phyloP scores from a whole-genome alignment of 148 eudicot species.

The Beta vulgaris region DNA sequence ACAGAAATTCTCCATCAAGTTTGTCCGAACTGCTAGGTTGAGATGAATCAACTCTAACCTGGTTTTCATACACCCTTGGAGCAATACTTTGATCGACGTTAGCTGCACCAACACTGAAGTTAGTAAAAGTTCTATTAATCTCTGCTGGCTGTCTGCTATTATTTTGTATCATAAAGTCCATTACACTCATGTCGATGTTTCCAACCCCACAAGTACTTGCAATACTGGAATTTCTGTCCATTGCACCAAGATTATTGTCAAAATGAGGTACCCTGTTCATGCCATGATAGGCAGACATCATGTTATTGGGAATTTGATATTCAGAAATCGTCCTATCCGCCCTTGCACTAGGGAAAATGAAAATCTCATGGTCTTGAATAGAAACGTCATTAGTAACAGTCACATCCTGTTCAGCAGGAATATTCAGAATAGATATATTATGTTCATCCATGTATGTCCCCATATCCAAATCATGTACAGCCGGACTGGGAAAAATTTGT shows the following conservation, averaged over 20 bases:
- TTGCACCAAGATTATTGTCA: neutral
- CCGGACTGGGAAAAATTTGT: neutral
- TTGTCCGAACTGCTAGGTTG: neutral
- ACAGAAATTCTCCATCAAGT: slow-evolving; percentile 27
- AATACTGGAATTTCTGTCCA: neutral
- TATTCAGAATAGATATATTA: neutral
- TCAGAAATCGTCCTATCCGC: neutral
- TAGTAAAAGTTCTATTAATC: neutral
- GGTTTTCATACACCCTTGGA: slow-evolving; percentile 17
- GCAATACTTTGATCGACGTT: neutral
- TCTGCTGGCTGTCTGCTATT: neutral
- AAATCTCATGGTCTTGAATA: slow-evolving; percentile 1
- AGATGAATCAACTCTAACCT: slow-evolving; percentile 5
- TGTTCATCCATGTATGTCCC: neutral
- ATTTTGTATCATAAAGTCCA: neutral
- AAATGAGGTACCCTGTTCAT: neutral
- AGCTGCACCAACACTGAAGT: slow-evolving; percentile 1
- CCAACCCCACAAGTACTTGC: neutral
- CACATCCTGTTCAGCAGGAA: neutral
- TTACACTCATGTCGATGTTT: slow-evolving; percentile 5
- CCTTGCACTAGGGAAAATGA: neutral
- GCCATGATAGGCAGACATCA: slow-evolving; percentile 10
- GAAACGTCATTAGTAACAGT: neutral
- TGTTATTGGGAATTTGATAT: neutral
- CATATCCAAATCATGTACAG: slow-evolving; percentile 13